Evolutionary conservation across 2,329 filamentous ascomycete species (phyloP).

Genomic region (Beauveria australis): DNA sequence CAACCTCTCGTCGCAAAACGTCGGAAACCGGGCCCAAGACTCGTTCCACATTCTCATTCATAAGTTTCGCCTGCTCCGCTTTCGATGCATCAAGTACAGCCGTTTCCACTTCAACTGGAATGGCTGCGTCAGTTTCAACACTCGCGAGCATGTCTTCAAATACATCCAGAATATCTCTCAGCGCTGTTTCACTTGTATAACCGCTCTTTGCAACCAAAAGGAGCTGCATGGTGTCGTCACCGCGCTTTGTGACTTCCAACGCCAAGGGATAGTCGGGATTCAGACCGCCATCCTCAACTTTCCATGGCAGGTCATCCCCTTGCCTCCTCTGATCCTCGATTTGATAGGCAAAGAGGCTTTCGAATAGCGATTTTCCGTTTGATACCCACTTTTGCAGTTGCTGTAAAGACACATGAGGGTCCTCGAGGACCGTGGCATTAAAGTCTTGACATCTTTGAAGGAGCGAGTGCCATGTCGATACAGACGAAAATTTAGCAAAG

Average conservation of each 20-base stretch:
- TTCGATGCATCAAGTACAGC: slow-evolving; percentile 11
- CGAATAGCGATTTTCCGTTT: slow-evolving; percentile 57
- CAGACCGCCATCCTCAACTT: slow-evolving; percentile 35
- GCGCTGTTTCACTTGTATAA: slow-evolving; percentile 22
- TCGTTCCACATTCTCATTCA: slow-evolving; percentile 29
- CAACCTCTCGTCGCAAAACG: slow-evolving; percentile 53
- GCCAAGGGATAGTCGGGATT: slow-evolving; percentile 67
- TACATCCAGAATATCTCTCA: slow-evolving; percentile 31
- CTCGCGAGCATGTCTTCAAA: slow-evolving; percentile 22
- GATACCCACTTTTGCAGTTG: slow-evolving; percentile 74
- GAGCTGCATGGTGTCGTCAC: slow-evolving; percentile 40
- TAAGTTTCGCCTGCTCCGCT: not conserved
- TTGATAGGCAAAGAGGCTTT: slow-evolving; percentile 78
- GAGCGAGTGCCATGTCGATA: slow-evolving; percentile 50
- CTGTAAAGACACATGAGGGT: slow-evolving; percentile 61
- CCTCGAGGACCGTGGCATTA: slow-evolving; percentile 64
- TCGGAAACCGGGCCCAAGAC: slow-evolving; percentile 49
- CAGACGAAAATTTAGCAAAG: slow-evolving; percentile 35
- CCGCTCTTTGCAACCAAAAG: slow-evolving; percentile 50
- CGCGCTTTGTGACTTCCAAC: slow-evolving; percentile 57
- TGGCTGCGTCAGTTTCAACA: not conserved
- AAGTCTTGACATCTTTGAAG: slow-evolving; percentile 61
- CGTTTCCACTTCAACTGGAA: not conserved
- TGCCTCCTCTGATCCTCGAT: slow-evolving; percentile 28
- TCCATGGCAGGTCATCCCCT: slow-evolving; percentile 43